Base-by-base conservation (phyloP, 139 green algal species). In the Chlamydomonas incerta region DNA sequence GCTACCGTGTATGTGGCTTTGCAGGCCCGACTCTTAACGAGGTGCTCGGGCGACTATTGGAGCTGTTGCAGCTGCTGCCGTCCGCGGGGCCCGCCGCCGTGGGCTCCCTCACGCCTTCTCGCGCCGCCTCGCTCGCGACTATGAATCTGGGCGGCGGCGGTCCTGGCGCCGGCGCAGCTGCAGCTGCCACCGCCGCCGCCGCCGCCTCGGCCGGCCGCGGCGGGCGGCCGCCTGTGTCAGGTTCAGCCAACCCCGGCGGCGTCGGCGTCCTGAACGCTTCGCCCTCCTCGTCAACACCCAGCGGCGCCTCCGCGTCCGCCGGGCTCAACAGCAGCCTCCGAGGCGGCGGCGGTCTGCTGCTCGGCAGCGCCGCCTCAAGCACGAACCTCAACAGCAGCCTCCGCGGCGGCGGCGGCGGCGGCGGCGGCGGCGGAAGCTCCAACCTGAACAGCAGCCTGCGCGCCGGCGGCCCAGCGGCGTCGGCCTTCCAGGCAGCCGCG, bases 61-160 rank as follows among this genome's bases (percentile, higher is more conserved):
- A 85, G 79, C 65, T 85, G 66, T 66, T 85, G 31, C 60, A 75
- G 47, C 79, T 85, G 66, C 46, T 85, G 65, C 79, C 79, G 2
- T 2, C 65, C 0, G 29, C 23, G 6, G 37, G 14, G 28, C 13
- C 41, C 31, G 63, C 77, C n/a, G 77, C 63, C 9, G 55, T 62
- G 55, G 77, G 77, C 41, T 18, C 77, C 0, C 46, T 74, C 57
- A 76, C 79, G 47, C 79, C 79, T 66, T 85, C 79, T 14, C 79
- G 79, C 50, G 79, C 31, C 66, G 79, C 65, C 31, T 85, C 79
- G 31, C 65, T 69, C 0, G 20, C 47, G 17, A 47, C 66, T 46
- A 11, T 77, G 3, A 37, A 33, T 23, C 4, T 41, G 0, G 26
- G 23, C 21, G 26, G 8, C 37, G 50, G 33, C 41, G 63, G 63